A percentile compares a stretch with the other conserved stretches of the same genome.
These are phyloP conservation scores for Coelastrella sp. DNA, from an alignment of 139 green algal genomes.

Conservation along the genomic window DNA sequence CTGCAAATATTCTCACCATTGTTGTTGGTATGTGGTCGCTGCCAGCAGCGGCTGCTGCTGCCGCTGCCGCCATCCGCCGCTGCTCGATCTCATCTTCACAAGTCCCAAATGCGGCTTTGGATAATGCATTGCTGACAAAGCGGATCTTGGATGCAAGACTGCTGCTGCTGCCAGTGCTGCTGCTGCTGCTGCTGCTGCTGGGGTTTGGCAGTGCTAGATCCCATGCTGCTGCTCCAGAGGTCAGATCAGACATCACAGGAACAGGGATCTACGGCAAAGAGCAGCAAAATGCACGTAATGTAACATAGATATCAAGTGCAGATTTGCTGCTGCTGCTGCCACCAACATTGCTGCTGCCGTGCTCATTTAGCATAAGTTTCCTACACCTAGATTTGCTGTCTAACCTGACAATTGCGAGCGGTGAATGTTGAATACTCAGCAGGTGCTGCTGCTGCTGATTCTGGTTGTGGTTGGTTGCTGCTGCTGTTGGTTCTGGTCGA, in stretches of 20 bases:
- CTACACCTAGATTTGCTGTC: too few species aligned
- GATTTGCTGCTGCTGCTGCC: neutral
- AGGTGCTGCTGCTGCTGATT: neutral
- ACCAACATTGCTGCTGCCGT: too few species aligned
- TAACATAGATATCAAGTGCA: neutral
- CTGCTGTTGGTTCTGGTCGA: too few species aligned
- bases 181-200: slow-evolving; percentile 42
- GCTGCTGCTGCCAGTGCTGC: slow-evolving; percentile 14
- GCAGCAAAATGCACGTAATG: neutral
- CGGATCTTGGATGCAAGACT: slow-evolving; percentile 42
- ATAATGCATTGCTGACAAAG: neutral
- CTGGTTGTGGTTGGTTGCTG: neutral
- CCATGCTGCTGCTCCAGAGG: slow-evolving; percentile 65
- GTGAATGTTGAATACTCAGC: neutral
- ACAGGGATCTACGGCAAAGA: slow-evolving; percentile 53
- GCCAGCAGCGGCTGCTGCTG: neutral
- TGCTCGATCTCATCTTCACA: slow-evolving; percentile 2
- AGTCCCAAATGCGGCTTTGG: slow-evolving; percentile 28
- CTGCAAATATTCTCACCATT: neutral
- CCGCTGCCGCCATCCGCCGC: slow-evolving; percentile 11
- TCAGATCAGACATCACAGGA: slow-evolving; percentile 67
- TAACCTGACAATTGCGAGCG: too few species aligned
- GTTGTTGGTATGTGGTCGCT: neutral
- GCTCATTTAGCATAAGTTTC: too few species aligned
- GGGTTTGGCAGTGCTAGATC: slow-evolving; percentile 69